phyloP scores from a whole-genome alignment of 352 stramenopile species.

The Globisporangium iwayamae region DNA sequence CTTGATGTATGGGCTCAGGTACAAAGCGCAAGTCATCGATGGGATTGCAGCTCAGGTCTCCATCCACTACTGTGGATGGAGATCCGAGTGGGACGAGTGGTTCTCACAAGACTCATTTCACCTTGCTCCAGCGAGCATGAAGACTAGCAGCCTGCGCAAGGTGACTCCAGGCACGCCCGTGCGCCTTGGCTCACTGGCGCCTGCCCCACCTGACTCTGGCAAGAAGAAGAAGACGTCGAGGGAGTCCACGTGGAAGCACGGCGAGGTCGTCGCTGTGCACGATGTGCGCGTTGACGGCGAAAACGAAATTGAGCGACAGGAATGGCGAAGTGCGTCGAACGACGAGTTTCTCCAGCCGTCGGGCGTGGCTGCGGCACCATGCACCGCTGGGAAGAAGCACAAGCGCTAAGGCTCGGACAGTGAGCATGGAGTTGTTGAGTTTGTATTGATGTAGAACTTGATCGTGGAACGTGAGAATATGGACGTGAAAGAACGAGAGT shows the following conservation, averaged over 20 bases:
- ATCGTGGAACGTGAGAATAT: neutral
- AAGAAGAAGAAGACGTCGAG: neutral
- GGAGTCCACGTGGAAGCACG: neutral
- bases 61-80: conserved; percentile 1
- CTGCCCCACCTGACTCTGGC: neutral
- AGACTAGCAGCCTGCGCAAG: neutral
- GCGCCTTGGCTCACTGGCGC: neutral
- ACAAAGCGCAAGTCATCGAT: neutral
- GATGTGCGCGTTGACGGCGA: neutral
- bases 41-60: neutral
- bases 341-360: neutral
- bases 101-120: neutral
- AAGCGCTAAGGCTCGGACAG: neutral
- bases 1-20: neutral
- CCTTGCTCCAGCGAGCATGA: neutral
- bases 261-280: neutral
- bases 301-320: neutral
- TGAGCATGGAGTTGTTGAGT: neutral
- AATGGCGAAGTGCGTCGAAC: neutral
- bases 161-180: neutral
- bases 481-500: neutral
- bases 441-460: neutral
- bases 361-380: neutral
- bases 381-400: neutral
- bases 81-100: neutral